Percentiles rank a stretch among this genome's conserved stretches.
Evolutionary conservation across 2,329 filamentous ascomycete genomes (phyloP).

Genomic region (Cylindrodendrum hubeiense): DNA sequence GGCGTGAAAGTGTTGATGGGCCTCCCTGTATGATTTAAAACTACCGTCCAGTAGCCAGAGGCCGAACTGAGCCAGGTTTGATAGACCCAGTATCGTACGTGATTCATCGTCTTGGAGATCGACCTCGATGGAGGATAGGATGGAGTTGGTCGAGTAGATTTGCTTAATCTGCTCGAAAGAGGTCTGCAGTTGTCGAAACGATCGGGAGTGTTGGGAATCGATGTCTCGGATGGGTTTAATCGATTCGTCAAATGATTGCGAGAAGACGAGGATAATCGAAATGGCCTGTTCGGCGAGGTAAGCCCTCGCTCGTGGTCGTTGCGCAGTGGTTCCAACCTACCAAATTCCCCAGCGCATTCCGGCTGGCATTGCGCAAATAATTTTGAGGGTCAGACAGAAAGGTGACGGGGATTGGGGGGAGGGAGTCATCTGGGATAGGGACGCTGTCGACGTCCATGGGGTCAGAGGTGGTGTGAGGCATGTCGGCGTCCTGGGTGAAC

Average conservation of each 20-base stretch:
- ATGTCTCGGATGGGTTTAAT: slow-evolving; percentile 49
- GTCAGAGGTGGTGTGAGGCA: slow-evolving; percentile 42
- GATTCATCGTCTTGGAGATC: slow-evolving; percentile 49
- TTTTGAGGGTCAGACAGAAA: slow-evolving; percentile 53
- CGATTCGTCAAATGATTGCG: slow-evolving; percentile 53
- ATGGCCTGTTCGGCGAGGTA: slow-evolving; percentile 48
- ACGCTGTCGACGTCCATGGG: slow-evolving; percentile 51
- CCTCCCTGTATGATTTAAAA: slow-evolving; percentile 54
- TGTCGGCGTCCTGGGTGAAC: slow-evolving; percentile 44
- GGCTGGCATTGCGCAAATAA: slow-evolving; percentile 53
- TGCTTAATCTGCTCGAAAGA: slow-evolving; percentile 50
- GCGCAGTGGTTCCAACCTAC: slow-evolving; percentile 47
- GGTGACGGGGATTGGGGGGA: slow-evolving; percentile 43
- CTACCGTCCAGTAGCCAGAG: slow-evolving; percentile 54
- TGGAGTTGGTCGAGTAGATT: slow-evolving; percentile 49
- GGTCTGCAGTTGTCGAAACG: slow-evolving; percentile 47
- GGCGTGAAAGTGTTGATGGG: slow-evolving; percentile 60
- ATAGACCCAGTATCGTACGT: slow-evolving; percentile 56
- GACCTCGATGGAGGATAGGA: slow-evolving; percentile 51
- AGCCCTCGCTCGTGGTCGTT: slow-evolving; percentile 24
- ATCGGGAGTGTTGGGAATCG: slow-evolving; percentile 49
- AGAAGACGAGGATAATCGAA: slow-evolving; percentile 53
- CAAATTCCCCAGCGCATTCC: slow-evolving; percentile 56
- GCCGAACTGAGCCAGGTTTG: slow-evolving; percentile 63
- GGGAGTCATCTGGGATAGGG: slow-evolving; percentile 42